Conservation (phyloP, 75 land plant genomes). For the Sequoiadendron giganteum region DNA sequence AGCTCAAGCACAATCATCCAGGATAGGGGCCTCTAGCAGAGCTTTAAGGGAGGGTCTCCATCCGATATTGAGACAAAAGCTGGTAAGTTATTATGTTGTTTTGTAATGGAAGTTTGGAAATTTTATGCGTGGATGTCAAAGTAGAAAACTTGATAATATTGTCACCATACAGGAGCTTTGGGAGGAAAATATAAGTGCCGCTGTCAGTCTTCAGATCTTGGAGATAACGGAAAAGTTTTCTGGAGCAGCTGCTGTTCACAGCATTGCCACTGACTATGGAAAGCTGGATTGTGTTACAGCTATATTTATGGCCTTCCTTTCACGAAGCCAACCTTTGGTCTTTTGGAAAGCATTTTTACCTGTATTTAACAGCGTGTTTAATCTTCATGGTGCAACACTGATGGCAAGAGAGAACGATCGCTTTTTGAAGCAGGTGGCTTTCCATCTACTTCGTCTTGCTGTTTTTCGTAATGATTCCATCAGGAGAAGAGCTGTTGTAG, state of each 20-base stretch:
- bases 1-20: conserved; percentile 91
- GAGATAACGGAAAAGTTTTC: conserved; percentile 88
- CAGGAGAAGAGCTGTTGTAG: conserved; percentile 89
- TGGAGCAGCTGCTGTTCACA: conserved; percentile 65
- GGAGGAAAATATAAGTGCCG: conserved; percentile 97
- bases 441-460: conserved; percentile 90
- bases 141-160: not conserved
- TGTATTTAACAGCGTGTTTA: conserved; percentile 78
- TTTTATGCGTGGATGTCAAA: not conserved
- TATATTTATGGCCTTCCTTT: conserved; percentile 79
- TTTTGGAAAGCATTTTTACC: conserved; percentile 95
- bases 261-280: conserved; percentile 89
- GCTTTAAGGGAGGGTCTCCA: conserved; percentile 93
- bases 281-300: conserved; percentile 94
- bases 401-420: conserved; percentile 98
- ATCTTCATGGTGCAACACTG: conserved; percentile 88
- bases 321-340: conserved; percentile 76
- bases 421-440: conserved; percentile 94
- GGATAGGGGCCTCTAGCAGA: conserved; percentile 76
- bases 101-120: not conserved
- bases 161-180: conserved; percentile 78
- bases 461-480: conserved; percentile 95
- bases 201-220: conserved; percentile 93
- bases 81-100: conserved; percentile 47
- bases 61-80: conserved; percentile 90